Evolutionary conservation across 73 alveolate species (phyloP).

Genomic region (Tetrahymena thermophila): DNA sequence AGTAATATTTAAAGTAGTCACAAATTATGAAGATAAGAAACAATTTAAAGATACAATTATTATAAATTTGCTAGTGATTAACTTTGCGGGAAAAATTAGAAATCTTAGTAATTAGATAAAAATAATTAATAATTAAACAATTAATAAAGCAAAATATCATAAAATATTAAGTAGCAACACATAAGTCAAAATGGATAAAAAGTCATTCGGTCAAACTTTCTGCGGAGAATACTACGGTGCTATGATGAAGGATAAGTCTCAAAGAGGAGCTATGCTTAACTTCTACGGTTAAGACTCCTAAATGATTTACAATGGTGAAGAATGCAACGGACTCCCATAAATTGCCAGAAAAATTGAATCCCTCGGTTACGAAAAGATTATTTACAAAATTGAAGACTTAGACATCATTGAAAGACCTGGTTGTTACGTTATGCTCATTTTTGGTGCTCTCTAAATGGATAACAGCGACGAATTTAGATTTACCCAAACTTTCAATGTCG

Average conservation of each 20-base stretch:
- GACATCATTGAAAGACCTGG: not conserved
- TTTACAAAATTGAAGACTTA: not conserved
- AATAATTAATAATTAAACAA: not conserved
- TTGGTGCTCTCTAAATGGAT: not conserved
- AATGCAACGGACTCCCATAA: not conserved
- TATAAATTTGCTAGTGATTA: not conserved
- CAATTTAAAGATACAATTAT: not conserved
- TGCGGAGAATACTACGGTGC: not conserved
- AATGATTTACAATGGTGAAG: not conserved
- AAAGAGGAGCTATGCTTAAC: not conserved
- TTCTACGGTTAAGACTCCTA: not conserved
- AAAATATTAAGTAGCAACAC: not conserved
- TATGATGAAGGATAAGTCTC: not conserved
- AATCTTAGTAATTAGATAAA: not conserved
- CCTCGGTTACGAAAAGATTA: not conserved
- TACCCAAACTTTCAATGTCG: not conserved
- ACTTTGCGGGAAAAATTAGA: not conserved
- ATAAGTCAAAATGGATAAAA: not conserved
- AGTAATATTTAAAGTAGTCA: not conserved
- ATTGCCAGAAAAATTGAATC: not conserved
- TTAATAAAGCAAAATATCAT: not conserved
- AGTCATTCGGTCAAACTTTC: not conserved
- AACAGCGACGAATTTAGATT: not conserved
- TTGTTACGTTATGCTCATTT: not conserved
- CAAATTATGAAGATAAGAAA: not conserved